Percentiles rank a stretch among this genome's conserved stretches.
Conservation (phyloP, 2,329 filamentous ascomycete genomes). For the Catunica adiposa region DNA sequence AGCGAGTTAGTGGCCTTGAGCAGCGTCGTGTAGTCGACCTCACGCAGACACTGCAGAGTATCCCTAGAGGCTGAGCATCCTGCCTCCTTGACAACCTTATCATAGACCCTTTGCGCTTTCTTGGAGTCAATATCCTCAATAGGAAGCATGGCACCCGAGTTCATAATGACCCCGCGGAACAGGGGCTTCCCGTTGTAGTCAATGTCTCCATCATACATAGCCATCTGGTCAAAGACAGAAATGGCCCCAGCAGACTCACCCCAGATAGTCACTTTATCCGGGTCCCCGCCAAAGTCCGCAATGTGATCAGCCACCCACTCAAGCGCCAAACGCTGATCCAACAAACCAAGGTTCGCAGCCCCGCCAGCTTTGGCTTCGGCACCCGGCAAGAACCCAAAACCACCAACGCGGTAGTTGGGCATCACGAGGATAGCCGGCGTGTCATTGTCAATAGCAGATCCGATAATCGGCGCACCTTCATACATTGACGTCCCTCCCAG, state of each 20-base stretch:
- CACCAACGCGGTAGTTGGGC: constrained; percentile 48
- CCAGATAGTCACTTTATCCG: constrained; percentile 47
- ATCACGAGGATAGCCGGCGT: constrained; percentile 47
- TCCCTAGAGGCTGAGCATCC: constrained; percentile 36
- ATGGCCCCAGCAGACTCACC: constrained; percentile 44
- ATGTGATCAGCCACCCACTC: constrained; percentile 51
- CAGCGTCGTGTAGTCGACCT: constrained; percentile 31
- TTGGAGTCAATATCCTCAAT: constrained; percentile 35
- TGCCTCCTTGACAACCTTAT: constrained; percentile 32
- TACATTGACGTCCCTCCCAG: constrained; percentile 23
- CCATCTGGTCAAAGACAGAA: constrained; percentile 46
- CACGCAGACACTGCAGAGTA: constrained; percentile 38
- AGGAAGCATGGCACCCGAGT: constrained; percentile 35
- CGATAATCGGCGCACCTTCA: constrained; percentile 23
- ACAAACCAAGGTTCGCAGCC: constrained; percentile 39
- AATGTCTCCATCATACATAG: constrained; percentile 43
- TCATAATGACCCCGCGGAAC: constrained; percentile 51
- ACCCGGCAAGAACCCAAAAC: constrained; percentile 45
- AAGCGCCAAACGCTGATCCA: constrained; percentile 43
- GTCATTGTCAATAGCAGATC: constrained; percentile 23
- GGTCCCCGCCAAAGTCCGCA: constrained; percentile 47
- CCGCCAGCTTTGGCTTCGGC: constrained; percentile 39
- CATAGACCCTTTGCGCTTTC: constrained; percentile 39
- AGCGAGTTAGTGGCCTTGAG: constrained; percentile 42
- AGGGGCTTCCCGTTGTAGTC: constrained; percentile 46